These are phyloP conservation scores for Chlorella vulgaris DNA, from an alignment of 139 green algal species.

Conservation along the genomic window DNA sequence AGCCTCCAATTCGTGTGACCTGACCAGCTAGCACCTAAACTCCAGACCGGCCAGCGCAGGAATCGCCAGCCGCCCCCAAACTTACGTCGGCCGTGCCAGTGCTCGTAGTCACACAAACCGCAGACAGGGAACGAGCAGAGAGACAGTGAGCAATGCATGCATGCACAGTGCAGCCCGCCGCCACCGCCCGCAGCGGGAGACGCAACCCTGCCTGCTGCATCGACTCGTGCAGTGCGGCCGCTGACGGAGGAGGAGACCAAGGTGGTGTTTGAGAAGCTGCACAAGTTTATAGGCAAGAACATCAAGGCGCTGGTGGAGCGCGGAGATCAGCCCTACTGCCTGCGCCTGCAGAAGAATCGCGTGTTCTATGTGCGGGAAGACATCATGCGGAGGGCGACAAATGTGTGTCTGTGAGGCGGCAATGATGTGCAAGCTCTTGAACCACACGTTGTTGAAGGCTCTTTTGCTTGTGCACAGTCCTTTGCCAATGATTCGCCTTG, in stretches of 20 bases:
- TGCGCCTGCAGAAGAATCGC: conserved; percentile 92
- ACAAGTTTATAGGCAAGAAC: conserved; percentile 98
- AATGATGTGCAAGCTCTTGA: not conserved
- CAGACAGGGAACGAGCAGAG: no score
- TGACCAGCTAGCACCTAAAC: no score
- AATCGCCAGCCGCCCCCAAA: no score
- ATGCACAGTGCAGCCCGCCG: not conserved
- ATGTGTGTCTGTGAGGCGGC: conserved; percentile 57
- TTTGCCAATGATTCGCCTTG: no score
- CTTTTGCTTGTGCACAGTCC: no score
- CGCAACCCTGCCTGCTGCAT: no score
- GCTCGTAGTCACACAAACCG: no score
- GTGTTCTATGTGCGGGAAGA: conserved; percentile 97
- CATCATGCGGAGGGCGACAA: conserved; percentile 89
- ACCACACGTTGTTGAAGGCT: no score
- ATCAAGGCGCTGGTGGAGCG: conserved; percentile 92
- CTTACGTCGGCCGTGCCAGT: no score
- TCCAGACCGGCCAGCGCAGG: no score
- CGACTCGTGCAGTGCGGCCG: conserved; percentile 36
- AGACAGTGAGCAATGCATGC: not conserved
- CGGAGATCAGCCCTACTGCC: conserved; percentile 80
- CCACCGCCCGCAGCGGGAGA: no score
- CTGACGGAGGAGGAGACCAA: conserved; percentile 86
- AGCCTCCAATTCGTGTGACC: no score
- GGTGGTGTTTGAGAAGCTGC: conserved; percentile 98